phyloP scores from a whole-genome alignment of 768 basidiomycete species.

The Hericium alpestre region DNA sequence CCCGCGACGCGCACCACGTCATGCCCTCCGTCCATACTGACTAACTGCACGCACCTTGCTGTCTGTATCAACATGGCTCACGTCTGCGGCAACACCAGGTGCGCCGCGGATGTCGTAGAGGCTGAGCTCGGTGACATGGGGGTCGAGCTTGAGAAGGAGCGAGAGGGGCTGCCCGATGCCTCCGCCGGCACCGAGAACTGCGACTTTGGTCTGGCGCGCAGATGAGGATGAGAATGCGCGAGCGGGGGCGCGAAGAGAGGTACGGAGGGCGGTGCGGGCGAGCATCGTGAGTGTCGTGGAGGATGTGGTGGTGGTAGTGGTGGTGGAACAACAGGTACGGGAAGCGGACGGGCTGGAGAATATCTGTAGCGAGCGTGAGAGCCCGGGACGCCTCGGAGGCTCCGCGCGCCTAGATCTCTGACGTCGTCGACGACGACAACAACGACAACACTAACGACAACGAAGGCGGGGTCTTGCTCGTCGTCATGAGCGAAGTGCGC shows the following conservation, averaged over 20 bases:
- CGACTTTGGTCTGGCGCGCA: slow-evolving; percentile 73
- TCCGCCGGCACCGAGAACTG: slow-evolving; percentile 95
- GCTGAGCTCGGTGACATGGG: slow-evolving; percentile 73
- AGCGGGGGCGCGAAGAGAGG: slow-evolving; percentile 38
- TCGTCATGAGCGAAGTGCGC: too few species aligned
- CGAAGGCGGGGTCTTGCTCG: too few species aligned
- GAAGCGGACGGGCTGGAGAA: background rate
- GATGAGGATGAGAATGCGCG: slow-evolving; percentile 72
- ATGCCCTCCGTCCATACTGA: background rate
- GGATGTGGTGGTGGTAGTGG: background rate
- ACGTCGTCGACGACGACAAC: too few species aligned
- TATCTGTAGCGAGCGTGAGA: too few species aligned
- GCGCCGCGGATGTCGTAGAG: slow-evolving; percentile 94
- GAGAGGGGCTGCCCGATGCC: slow-evolving; percentile 98
- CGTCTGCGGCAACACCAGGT: slow-evolving; percentile 94
- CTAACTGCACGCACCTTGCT: slow-evolving; percentile 49
- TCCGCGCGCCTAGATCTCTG: too few species aligned
- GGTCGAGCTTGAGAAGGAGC: slow-evolving; percentile 86
- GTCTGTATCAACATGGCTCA: slow-evolving; percentile 84
- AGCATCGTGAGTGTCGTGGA: slow-evolving; percentile 39
- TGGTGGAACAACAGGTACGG: background rate
- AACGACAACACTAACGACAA: too few species aligned
- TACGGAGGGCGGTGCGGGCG: slow-evolving; percentile 49
- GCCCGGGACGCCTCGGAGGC: too few species aligned
- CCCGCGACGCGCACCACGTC: background rate